phyloP scores from a whole-genome alignment of 2,329 filamentous ascomycete species.

The Microdochium nivale region DNA sequence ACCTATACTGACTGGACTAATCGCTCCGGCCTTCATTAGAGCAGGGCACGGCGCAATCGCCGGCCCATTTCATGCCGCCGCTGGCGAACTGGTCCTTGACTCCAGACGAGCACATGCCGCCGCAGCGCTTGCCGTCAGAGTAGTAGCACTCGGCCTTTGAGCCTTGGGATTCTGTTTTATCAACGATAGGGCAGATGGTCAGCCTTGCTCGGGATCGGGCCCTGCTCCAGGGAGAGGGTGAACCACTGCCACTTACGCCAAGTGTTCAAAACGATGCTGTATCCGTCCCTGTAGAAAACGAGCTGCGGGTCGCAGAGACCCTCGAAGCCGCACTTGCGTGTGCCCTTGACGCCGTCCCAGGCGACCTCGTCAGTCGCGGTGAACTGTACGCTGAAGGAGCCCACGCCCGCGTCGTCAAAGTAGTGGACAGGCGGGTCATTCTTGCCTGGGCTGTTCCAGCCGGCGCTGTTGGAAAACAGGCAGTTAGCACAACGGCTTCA shows the following conservation, averaged over 20 bases:
- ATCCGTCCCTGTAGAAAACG: background rate
- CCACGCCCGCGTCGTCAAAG: background rate
- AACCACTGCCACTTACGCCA: background rate
- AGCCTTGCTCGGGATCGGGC: background rate
- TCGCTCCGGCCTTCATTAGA: background rate
- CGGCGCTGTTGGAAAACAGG: background rate
- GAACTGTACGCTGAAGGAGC: background rate
- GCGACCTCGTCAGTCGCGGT: background rate
- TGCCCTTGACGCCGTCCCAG: background rate
- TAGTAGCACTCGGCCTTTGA: background rate
- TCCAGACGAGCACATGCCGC: background rate
- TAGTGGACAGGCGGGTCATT: background rate
- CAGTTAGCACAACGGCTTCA: background rate
- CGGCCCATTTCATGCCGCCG: background rate
- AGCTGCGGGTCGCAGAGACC: constrained; percentile 1
- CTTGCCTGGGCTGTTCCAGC: background rate
- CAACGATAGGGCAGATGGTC: background rate
- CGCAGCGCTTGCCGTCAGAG: background rate
- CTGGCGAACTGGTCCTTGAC: background rate
- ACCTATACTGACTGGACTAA: too few species aligned
- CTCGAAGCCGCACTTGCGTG: background rate
- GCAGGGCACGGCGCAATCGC: constrained; percentile 1
- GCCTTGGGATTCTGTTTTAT: background rate
- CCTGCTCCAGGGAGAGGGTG: background rate
- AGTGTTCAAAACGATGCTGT: background rate